phyloP scores from a whole-genome alignment of 176 grass and related monocot genomes.

The Zizania latifolia region DNA sequence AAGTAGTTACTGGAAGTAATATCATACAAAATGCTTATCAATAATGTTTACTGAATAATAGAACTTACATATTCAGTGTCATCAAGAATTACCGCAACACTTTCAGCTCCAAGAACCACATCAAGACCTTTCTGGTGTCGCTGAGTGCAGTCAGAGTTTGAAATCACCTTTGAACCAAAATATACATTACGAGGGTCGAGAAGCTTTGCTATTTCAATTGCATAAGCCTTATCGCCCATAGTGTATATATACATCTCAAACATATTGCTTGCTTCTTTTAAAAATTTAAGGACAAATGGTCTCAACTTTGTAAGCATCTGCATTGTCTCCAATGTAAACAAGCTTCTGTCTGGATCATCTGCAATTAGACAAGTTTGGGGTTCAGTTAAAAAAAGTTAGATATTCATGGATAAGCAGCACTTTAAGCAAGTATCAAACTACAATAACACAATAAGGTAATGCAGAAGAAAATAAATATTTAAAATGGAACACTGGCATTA shows the following conservation, averaged over 20 bases:
- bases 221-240: slow-evolving; percentile 87
- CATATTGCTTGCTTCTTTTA: slow-evolving; percentile 79
- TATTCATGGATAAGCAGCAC: neutral
- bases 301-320: slow-evolving; percentile 93
- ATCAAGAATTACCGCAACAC: slow-evolving; percentile 83
- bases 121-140: slow-evolving; percentile 90
- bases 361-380: slow-evolving; percentile 16
- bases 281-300: slow-evolving; percentile 66
- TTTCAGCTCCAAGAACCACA: slow-evolving; percentile 86
- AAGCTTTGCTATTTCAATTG: slow-evolving; percentile 86
- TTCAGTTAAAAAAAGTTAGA: neutral
- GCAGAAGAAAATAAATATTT: neutral
- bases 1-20: slow-evolving; percentile 5
- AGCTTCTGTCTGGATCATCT: slow-evolving; percentile 60
- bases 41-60: slow-evolving; percentile 3
- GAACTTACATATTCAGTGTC: slow-evolving; percentile 74
- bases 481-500: neutral
- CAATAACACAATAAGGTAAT: neutral
- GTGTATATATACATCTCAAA: slow-evolving; percentile 97
- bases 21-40: slow-evolving; percentile 2
- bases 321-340: slow-evolving; percentile 61
- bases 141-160: slow-evolving; percentile 76
- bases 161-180: slow-evolving; percentile 83
- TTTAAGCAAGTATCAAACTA: slow-evolving; percentile 14
- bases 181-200: slow-evolving; percentile 80